Evolutionary conservation across 441 rosid species (phyloP).

Genomic region (Brassica hybrid): DNA sequence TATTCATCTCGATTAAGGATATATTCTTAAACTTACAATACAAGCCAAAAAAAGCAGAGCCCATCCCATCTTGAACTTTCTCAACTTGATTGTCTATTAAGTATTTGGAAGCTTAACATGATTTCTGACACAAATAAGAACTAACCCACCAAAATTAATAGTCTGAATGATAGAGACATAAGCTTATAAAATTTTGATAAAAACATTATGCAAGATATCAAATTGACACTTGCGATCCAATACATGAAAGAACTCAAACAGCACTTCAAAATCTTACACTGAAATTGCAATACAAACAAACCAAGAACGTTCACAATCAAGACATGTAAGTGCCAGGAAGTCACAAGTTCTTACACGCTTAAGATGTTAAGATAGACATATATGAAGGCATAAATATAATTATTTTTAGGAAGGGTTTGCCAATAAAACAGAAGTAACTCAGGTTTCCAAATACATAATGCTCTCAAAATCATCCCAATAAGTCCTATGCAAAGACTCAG

Average conservation of each 20-base stretch:
- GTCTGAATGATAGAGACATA: neutral
- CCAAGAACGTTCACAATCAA: neutral
- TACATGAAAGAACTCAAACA: neutral
- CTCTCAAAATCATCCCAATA: conserved; percentile 11
- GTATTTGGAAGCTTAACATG: neutral
- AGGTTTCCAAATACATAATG: conserved; percentile 9
- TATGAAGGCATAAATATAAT: neutral
- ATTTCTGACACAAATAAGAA: neutral
- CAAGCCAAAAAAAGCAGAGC: neutral
- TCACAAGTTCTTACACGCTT: too few relatives aligned
- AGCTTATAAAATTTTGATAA: neutral
- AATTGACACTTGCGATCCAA: neutral
- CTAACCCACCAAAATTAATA: neutral
- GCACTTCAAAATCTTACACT: neutral
- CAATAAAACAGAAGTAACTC: neutral
- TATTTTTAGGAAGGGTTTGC: neutral
- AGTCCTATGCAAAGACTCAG: conserved; percentile 12
- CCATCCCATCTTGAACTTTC: neutral
- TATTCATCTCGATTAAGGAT: neutral
- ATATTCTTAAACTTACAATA: neutral
- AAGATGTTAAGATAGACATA: neutral
- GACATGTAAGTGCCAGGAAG: too few relatives aligned
- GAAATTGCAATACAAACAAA: neutral
- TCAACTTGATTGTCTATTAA: neutral
- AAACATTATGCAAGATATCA: neutral